Base-by-base conservation (phyloP, 2,329 filamentous ascomycete species). In the Dryadomyces sulphureus region DNA sequence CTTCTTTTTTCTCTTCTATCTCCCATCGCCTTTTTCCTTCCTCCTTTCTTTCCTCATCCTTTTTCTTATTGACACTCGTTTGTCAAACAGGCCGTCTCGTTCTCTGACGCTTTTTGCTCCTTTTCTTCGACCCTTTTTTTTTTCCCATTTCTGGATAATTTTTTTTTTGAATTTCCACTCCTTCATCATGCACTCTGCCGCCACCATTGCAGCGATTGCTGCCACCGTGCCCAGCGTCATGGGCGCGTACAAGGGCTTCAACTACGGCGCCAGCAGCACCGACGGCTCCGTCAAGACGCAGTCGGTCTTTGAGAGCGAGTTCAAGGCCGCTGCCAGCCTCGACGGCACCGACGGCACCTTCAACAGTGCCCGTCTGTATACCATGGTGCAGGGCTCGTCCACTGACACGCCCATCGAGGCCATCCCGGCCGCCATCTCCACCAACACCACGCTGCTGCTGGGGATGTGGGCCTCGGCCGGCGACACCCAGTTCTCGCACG, bases 391-490 rank as follows among this genome's bases (percentile, higher is more conserved):
- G 71, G 73, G 64, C 22, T 79, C 76, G 52, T 80, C 81, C 6
- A 62, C 72, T 52, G 79, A 72, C 63, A 70, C 70, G 25, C 71
- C 77, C 55, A 87, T 83, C 57, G 68, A 73, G 36, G 84, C 82
- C 53, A 86, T 94, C 51, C 82, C 81, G 38, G 88, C 88, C 38
- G 88, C 87, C 56, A 87, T 94, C 62, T 74, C 72, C 54, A 85
- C 85, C 56, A 74, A 86, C 55, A 93, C 85, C 2, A 72, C 73
- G 38, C 73, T 95, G 22, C 73, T 95, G 11, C 76, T 94, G 12
- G 87, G 87, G 54, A 67, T 95, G 43, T 94, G 88, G 88, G 77
- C 78, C 9, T 90, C 85, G 0, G 82, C 70, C 36, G 80, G 79
- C 43, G 66, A 74, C 46, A 68, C 63, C 5, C 61, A 60, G 20